Percentiles rank a stretch among this genome's conserved stretches.
phyloP scores from a whole-genome alignment of 2,329 filamentous ascomycete species.

The Allantophomopsis cytisporea region DNA sequence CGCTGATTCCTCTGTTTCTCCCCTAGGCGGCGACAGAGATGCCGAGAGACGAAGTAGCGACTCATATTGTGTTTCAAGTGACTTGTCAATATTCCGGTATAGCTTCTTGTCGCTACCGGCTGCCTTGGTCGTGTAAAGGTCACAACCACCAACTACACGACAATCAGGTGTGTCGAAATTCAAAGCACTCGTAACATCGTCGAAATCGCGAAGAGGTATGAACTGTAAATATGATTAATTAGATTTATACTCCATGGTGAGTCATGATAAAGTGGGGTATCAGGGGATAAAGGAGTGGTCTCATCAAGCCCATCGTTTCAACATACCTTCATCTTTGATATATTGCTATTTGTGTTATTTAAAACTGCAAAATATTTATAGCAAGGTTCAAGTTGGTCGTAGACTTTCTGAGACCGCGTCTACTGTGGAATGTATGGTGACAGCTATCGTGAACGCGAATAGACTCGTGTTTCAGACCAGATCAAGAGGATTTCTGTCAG shows the following conservation, averaged over 20 bases:
- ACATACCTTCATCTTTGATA: neutral
- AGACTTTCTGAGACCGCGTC: too few relatives aligned
- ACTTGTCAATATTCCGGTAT: slow-evolving; percentile 88
- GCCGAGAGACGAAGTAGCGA: slow-evolving; percentile 76
- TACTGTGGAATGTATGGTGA: too few relatives aligned
- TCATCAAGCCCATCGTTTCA: slow-evolving; percentile 7
- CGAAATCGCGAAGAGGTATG: slow-evolving; percentile 79
- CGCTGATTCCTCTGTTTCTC: slow-evolving; percentile 50
- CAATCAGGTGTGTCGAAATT: slow-evolving; percentile 94
- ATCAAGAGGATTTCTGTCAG: too few relatives aligned
- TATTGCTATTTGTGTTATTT: too few relatives aligned
- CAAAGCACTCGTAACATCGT: slow-evolving; percentile 80
- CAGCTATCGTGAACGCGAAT: too few relatives aligned
- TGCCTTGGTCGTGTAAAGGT: slow-evolving; percentile 95
- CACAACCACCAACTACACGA: slow-evolving; percentile 84
- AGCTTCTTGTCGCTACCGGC: slow-evolving; percentile 93
- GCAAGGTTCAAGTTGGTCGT: too few relatives aligned
- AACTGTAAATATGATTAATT: slow-evolving; percentile 47
- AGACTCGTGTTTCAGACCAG: too few relatives aligned
- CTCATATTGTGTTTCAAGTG: slow-evolving; percentile 82
- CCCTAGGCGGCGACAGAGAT: slow-evolving; percentile 73
- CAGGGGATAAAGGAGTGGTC: slow-evolving; percentile 2
- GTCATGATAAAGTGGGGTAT: too few relatives aligned
- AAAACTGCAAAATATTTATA: too few relatives aligned
- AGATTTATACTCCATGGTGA: neutral